Base-by-base conservation (phyloP, 2,329 filamentous ascomycete genomes). In the Ascochyta clinopodiicola region DNA sequence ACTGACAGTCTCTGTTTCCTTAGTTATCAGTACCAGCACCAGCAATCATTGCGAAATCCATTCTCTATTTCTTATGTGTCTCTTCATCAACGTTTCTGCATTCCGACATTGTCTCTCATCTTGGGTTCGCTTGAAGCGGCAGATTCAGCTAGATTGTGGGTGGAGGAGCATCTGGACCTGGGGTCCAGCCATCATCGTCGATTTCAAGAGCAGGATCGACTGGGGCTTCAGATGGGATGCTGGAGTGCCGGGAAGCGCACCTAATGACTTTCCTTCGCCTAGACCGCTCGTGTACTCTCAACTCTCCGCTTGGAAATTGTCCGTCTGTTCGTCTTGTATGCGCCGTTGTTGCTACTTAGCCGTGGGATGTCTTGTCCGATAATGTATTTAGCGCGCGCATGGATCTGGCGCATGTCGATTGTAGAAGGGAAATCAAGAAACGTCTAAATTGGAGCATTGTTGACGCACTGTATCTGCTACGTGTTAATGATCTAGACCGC, bases 61-160 rank as follows among this genome's bases (percentile, higher is more conserved):
- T 49, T 61, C 61, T 58, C 57, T 53, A 22, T 73, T 63, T 72
- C 69, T 68, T 73, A 66, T 74, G 67, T 73, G 66, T 61, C 38
- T 72, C 37, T 66, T 62, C 48, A 38, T 71, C 56, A 63, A 61
- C 53, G 48, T 71, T 55, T 64, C 62, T 42, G 61, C 67, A 36
- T 65, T 64, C 50, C 70, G 69, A 45, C 58, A 51, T 58, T 62
- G 59, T 61, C 50, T 69, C 25, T 61, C 63, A 39, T 47, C 68
- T 47, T 74, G 68, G 68, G 59, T 70, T 51, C 62, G 56, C 38
- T 50, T 63, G 54, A 66, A 59, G 58, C 55, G 56, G 55, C 59
- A 57, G 46, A 56, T 61, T 32, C 52, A 56, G 25, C 42, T 57
- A 49, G 46, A 62, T 40, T 62, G 58, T 49, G 48, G 34, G 10